Percentiles rank a stretch among this genome's conserved stretches.
Conservation (phyloP, 2,329 filamentous ascomycete genomes). For the Sphaerulina vaccinii region DNA sequence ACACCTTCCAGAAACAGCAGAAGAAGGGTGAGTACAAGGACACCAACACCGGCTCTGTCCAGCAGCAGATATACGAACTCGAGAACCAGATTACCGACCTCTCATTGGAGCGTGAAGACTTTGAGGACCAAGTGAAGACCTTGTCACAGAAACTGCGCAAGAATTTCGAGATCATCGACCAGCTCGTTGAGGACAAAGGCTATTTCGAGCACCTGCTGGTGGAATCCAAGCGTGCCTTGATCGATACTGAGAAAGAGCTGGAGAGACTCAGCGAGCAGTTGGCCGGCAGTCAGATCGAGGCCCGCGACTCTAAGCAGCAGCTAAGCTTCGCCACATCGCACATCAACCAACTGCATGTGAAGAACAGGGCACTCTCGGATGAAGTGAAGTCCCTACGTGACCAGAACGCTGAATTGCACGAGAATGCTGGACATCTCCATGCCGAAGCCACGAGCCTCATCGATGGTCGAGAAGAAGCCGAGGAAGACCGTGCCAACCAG, state of each 20-base stretch:
- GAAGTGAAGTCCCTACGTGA: constrained; percentile 1
- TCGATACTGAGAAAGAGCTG: not conserved
- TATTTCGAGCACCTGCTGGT: constrained; percentile 10
- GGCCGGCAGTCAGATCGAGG: not conserved
- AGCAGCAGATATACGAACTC: constrained; percentile 6
- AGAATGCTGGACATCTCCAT: not conserved
- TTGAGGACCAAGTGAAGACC: constrained; percentile 6
- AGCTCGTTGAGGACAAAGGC: constrained; percentile 12
- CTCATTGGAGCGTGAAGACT: constrained; percentile 8
- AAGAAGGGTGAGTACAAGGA: constrained; percentile 10
- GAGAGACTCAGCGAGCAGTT: constrained; percentile 8
- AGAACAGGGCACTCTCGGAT: constrained; percentile 2
- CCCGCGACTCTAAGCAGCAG: constrained; percentile 4
- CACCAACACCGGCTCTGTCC: not conserved
- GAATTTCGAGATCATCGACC: not conserved
- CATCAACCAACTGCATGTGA: constrained; percentile 2
- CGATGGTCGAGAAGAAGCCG: not conserved
- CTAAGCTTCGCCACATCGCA: constrained; percentile 7
- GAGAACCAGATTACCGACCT: constrained; percentile 12
- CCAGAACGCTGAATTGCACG: not conserved
- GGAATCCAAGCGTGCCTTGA: too few species aligned
- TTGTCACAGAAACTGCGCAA: not conserved
- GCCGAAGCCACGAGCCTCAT: not conserved
- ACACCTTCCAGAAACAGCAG: constrained; percentile 6
- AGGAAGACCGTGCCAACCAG: not conserved